Evolutionary conservation across 164 flowering plant genomes (phyloP).

Genomic region (Litsea cubeba): DNA sequence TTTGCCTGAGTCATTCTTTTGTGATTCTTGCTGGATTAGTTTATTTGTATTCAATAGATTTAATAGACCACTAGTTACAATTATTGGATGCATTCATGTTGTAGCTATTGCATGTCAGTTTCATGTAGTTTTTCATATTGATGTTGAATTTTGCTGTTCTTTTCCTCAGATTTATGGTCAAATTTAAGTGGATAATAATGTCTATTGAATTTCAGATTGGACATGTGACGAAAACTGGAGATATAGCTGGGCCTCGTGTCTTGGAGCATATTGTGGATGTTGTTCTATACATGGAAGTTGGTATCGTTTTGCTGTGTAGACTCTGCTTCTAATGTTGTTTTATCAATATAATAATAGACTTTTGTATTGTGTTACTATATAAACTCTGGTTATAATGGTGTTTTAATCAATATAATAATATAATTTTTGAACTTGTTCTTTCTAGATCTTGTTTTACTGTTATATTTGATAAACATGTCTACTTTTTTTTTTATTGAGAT

Average conservation of each 20-base stretch:
- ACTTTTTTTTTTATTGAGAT: too few relatives aligned
- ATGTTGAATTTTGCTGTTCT: too few relatives aligned
- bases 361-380: constrained; percentile 27
- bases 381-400: not conserved
- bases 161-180: not conserved
- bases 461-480: too few relatives aligned
- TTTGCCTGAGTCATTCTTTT: not conserved
- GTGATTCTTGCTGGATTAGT: not conserved
- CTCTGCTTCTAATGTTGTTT: not conserved
- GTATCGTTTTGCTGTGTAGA: constrained; percentile 28
- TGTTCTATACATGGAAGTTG: constrained; percentile 90
- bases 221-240: constrained; percentile 93
- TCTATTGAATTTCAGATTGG: constrained; percentile 57
- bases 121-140: not conserved
- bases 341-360: too few relatives aligned
- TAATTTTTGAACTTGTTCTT: too few relatives aligned
- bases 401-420: too few relatives aligned
- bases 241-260: constrained; percentile 93
- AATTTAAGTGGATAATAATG: not conserved
- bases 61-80: not conserved
- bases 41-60: not conserved
- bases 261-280: constrained; percentile 98
- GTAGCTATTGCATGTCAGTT: not conserved
- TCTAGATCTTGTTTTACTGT: too few relatives aligned
- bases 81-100: not conserved